Percentiles rank a stretch among this genome's conserved stretches.
phyloP scores from a whole-genome alignment of 2,329 filamentous ascomycete species.

The Dactylella cylindrospora region DNA sequence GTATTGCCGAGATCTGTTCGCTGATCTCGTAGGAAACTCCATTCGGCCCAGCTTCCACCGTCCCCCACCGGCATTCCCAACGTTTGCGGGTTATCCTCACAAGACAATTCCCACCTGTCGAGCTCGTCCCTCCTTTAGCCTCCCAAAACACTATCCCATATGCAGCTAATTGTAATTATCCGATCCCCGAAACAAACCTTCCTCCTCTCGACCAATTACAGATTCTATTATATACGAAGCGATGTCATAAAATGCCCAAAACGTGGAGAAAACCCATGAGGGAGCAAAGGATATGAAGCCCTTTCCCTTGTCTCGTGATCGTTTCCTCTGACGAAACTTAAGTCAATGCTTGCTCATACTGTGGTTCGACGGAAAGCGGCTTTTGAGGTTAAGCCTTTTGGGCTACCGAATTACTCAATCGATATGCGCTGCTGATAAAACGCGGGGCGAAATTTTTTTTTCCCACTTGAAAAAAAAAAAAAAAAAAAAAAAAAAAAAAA shows the following conservation, averaged over 20 bases:
- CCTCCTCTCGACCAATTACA: slow-evolving; percentile 15
- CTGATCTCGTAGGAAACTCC: slow-evolving; percentile 8
- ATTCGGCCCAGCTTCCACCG: not conserved
- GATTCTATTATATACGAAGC: slow-evolving; percentile 36
- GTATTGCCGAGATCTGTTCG: slow-evolving; percentile 15
- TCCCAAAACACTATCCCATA: slow-evolving; percentile 13
- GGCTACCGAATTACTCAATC: no score
- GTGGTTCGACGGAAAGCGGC: slow-evolving; percentile 17
- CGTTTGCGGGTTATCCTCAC: not conserved
- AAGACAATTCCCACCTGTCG: not conserved
- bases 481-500: no score
- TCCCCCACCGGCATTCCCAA: not conserved
- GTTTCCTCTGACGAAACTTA: slow-evolving; percentile 29
- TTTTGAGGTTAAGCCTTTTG: slow-evolving; percentile 8
- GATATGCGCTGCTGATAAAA: not conserved
- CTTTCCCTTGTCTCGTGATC: slow-evolving; percentile 42
- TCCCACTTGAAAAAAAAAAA: no score
- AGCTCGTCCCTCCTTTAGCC: slow-evolving; percentile 27
- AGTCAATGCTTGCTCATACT: slow-evolving; percentile 23
- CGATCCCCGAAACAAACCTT: slow-evolving; percentile 33
- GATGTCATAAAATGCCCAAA: slow-evolving; percentile 36
- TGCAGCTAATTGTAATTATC: slow-evolving; percentile 38
- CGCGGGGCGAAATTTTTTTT: not conserved
- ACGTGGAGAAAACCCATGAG: slow-evolving; percentile 27
- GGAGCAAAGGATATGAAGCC: no score